phyloP scores from a whole-genome alignment of 345 rosid species.

The thale cress (Arabidopsis thaliana) region DNA sequence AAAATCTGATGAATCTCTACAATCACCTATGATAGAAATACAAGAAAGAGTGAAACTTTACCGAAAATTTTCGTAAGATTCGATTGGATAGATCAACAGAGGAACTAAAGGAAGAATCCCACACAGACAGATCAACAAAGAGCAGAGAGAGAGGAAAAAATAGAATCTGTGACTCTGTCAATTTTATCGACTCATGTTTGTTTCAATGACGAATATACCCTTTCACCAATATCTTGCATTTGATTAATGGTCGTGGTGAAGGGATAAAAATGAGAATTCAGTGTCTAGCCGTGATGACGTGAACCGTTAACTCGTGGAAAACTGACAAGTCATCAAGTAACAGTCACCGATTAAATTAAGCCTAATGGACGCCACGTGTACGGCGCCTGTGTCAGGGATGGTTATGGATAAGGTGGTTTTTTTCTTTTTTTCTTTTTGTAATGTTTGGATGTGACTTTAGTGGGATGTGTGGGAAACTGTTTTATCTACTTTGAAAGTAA shows the following conservation, averaged over 20 bases:
- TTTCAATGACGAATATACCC: slow-evolving; percentile 23
- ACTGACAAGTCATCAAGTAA: slow-evolving; percentile 38
- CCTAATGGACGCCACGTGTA: slow-evolving; percentile 34
- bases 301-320: slow-evolving; percentile 1
- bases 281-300: slow-evolving; percentile 19
- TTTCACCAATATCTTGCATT: neutral
- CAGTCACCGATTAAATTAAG: slow-evolving; percentile 32
- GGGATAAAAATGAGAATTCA: slow-evolving; percentile 24
- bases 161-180: slow-evolving; percentile 15
- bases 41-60: neutral
- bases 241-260: neutral
- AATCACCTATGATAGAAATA: neutral
- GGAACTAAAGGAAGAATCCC: slow-evolving; percentile 12
- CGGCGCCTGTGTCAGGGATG: slow-evolving; percentile 18
- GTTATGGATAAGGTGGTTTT: slow-evolving; percentile 28
- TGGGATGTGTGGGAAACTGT: neutral
- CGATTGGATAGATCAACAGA: slow-evolving; percentile 24
- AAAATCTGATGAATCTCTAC: neutral
- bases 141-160: neutral
- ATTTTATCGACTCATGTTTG: slow-evolving; percentile 12
- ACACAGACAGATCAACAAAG: slow-evolving; percentile 30
- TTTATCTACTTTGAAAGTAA: neutral
- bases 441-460: neutral
- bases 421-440: no score
- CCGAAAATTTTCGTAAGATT: slow-evolving; percentile 18